phyloP scores from a whole-genome alignment of 1,284 basidiomycete genomes.

The Boletus mariae region DNA sequence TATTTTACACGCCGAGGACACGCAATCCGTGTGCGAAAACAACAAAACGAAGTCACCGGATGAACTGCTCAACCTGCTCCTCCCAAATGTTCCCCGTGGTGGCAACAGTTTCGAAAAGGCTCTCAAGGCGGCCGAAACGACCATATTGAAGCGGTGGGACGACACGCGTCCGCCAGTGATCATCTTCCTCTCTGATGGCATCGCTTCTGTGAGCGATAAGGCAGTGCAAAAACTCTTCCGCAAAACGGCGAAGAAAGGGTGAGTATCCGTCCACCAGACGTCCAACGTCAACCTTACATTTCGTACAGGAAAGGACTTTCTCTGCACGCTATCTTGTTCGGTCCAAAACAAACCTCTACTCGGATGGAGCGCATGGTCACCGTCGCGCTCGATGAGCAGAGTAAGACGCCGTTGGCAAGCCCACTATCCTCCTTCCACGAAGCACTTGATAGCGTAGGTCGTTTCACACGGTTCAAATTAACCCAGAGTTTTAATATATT shows the following conservation, averaged over 20 bases:
- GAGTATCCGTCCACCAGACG: slow-evolving; percentile 8
- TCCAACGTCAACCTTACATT: neutral
- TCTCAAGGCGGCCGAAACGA: slow-evolving; percentile 33
- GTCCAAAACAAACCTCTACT: slow-evolving; percentile 31
- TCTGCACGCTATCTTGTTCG: slow-evolving; percentile 57
- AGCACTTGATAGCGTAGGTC: slow-evolving; percentile 49
- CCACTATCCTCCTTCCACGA: slow-evolving; percentile 47
- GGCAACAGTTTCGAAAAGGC: slow-evolving; percentile 49
- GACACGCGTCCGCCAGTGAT: slow-evolving; percentile 53
- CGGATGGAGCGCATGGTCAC: slow-evolving; percentile 47
- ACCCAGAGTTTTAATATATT: neutral
- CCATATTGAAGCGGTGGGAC: slow-evolving; percentile 49
- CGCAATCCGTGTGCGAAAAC: slow-evolving; percentile 36
- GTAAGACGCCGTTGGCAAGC: slow-evolving; percentile 29
- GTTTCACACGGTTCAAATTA: neutral
- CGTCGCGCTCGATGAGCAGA: slow-evolving; percentile 49
- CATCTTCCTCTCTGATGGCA: slow-evolving; percentile 61
- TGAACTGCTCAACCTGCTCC: slow-evolving; percentile 41
- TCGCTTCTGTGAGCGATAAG: slow-evolving; percentile 30
- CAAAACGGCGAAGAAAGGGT: slow-evolving; percentile 44
- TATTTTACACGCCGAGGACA: slow-evolving; percentile 42
- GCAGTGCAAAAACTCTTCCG: slow-evolving; percentile 42
- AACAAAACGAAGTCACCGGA: slow-evolving; percentile 46
- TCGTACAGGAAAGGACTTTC: slow-evolving; percentile 49
- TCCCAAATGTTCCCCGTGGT: slow-evolving; percentile 34